phyloP scores from a whole-genome alignment of 140 eudicot genomes.

The Stevia rebaudiana region DNA sequence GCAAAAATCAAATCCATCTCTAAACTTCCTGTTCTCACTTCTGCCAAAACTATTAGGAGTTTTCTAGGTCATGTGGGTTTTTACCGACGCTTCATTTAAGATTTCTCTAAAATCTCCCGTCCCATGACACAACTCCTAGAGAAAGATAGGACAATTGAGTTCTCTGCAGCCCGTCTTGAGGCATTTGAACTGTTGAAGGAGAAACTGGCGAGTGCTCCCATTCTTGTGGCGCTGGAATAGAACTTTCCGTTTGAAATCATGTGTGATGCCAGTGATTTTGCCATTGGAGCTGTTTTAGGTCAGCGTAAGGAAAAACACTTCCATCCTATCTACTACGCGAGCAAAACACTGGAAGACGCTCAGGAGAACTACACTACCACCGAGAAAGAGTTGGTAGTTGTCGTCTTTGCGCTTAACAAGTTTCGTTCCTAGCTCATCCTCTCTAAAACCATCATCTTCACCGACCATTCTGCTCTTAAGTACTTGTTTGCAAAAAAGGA shows the following conservation, averaged over 20 bases:
- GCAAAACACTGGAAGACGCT: too few species aligned
- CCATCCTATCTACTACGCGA: too few species aligned
- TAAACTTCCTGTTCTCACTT: background rate
- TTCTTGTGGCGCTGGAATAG: background rate
- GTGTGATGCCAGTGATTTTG: background rate
- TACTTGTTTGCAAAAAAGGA: too few species aligned
- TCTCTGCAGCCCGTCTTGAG: background rate
- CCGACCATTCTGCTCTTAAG: too few species aligned
- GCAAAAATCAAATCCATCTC: background rate
- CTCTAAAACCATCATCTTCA: too few species aligned
- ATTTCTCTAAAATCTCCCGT: background rate
- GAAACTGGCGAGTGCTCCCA: background rate
- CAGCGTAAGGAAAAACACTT: background rate
- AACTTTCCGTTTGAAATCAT: constrained; percentile 25
- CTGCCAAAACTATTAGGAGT: background rate
- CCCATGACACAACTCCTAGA: background rate
- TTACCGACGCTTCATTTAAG: background rate
- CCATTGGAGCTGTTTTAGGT: background rate
- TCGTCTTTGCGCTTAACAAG: too few species aligned
- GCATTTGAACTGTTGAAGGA: background rate
- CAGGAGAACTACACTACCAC: too few species aligned
- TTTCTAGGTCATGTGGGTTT: background rate
- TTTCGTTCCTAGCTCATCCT: too few species aligned
- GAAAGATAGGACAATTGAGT: background rate
- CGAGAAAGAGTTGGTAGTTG: too few species aligned